Evolutionary conservation across 2,329 filamentous ascomycete species (phyloP).

Genomic region (Botrytis fragariae): DNA sequence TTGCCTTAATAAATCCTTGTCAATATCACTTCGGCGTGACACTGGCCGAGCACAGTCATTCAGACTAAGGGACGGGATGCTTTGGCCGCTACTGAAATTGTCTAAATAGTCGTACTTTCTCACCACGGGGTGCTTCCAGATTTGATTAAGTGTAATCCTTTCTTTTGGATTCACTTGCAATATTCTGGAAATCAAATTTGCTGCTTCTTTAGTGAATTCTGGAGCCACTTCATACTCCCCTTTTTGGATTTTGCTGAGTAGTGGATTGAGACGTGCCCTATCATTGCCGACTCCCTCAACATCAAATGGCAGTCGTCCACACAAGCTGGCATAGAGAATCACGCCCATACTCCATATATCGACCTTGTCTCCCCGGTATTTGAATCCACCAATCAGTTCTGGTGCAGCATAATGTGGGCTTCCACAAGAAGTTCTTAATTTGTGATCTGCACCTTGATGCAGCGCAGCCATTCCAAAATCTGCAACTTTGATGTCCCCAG

Average conservation of each 20-base stretch:
- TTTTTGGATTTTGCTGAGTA: constrained; percentile 60
- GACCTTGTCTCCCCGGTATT: constrained; percentile 80
- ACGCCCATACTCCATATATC: constrained; percentile 96
- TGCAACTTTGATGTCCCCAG: constrained; percentile 83
- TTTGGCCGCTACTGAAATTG: constrained; percentile 44
- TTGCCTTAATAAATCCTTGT: constrained; percentile 78
- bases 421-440: constrained; percentile 85
- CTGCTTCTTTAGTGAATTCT: constrained; percentile 64
- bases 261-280: constrained; percentile 47
- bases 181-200: constrained; percentile 76
- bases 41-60: constrained; percentile 62
- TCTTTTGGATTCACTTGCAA: constrained; percentile 73
- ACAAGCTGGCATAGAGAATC: constrained; percentile 83
- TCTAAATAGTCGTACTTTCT: constrained; percentile 79
- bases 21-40: constrained; percentile 64
- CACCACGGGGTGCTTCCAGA: constrained; percentile 86
- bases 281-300: constrained; percentile 31
- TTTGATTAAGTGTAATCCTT: constrained; percentile 74
- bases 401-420: constrained; percentile 97
- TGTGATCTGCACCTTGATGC: constrained; percentile 73
- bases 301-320: constrained; percentile 81
- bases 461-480: constrained; percentile 98
- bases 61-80: constrained; percentile 53
- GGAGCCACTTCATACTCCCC: constrained; percentile 61
- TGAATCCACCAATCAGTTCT: constrained; percentile 74